Percentiles rank a stretch among this genome's conserved stretches.
These are phyloP conservation scores for Lactarius deliciosus DNA, from an alignment of 768 basidiomycete species.

Conservation along the genomic window DNA sequence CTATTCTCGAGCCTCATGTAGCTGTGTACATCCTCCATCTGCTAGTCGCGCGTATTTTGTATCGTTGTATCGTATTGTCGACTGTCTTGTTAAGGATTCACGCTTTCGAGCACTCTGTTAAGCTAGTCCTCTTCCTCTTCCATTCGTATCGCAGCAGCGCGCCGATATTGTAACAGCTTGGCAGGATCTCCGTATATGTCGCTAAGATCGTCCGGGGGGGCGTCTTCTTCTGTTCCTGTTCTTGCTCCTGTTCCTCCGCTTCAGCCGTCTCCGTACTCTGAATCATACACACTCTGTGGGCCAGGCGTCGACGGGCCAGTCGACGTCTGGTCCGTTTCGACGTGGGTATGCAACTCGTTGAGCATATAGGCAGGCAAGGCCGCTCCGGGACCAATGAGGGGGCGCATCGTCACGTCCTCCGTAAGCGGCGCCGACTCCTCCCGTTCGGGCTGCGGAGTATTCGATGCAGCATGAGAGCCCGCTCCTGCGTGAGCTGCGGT, in stretches of 20 bases:
- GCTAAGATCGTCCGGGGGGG: constrained; percentile 17
- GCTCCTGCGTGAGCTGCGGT: not conserved
- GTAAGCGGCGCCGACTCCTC: constrained; percentile 19
- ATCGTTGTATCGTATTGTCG: constrained; percentile 19
- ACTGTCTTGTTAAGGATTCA: not conserved
- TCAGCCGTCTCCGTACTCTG: constrained; percentile 27
- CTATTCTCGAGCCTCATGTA: constrained; percentile 13
- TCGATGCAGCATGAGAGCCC: constrained; percentile 7
- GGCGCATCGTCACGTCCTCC: constrained; percentile 18
- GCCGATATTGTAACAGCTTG: constrained; percentile 24
- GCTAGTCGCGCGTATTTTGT: not conserved
- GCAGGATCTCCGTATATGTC: constrained; percentile 25
- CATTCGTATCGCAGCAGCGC: constrained; percentile 25
- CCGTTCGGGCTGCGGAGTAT: constrained; percentile 22
- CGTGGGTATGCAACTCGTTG: constrained; percentile 13
- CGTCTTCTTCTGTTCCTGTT: constrained; percentile 27
- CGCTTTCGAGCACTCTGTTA: not conserved
- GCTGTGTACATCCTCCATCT: constrained; percentile 16
- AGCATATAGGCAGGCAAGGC: constrained; percentile 24
- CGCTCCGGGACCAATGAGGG: constrained; percentile 13
- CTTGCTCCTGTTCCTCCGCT: constrained; percentile 17
- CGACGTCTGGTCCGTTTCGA: constrained; percentile 28
- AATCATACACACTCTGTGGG: constrained; percentile 25
- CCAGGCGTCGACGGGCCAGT: constrained; percentile 28
- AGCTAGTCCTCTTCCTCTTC: constrained; percentile 27